phyloP scores from a whole-genome alignment of 2,329 filamentous ascomycete species.

The Xylaria sp. region DNA sequence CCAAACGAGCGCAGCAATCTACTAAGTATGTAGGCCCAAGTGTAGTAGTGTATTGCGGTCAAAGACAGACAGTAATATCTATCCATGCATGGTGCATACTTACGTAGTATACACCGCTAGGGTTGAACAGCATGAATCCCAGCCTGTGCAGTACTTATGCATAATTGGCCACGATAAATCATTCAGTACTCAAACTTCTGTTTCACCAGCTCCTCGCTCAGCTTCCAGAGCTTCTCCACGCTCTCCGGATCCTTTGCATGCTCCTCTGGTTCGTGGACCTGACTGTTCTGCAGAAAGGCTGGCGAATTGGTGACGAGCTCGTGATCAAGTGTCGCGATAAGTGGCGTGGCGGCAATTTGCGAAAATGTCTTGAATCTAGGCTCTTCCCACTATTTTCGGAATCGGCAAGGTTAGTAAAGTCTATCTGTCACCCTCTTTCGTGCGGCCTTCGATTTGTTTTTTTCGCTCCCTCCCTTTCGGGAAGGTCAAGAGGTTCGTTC shows the following conservation, averaged over 20 bases:
- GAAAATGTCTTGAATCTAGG: constrained; percentile 53
- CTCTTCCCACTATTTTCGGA: constrained; percentile 36
- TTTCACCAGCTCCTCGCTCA: constrained; percentile 58
- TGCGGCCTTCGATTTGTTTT: neutral
- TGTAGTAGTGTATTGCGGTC: neutral
- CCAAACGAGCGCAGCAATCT: neutral
- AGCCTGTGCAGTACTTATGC: no score
- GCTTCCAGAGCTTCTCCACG: constrained; percentile 58
- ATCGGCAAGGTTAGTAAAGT: constrained; percentile 5
- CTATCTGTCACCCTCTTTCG: neutral
- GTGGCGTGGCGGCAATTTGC: constrained; percentile 54
- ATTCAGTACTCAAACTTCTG: constrained; percentile 45
- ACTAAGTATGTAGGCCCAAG: no score
- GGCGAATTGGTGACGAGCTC: constrained; percentile 49
- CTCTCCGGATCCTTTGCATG: constrained; percentile 52
- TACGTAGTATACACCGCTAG: no score
- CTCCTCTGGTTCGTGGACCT: constrained; percentile 46
- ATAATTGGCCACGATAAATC: constrained; percentile 8
- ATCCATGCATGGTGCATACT: constrained; percentile 4
- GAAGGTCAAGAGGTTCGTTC: constrained; percentile 18
- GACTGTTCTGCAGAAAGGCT: constrained; percentile 51
- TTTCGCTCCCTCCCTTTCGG: constrained; percentile 7
- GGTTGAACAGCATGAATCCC: neutral
- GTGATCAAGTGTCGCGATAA: constrained; percentile 56
- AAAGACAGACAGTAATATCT: neutral